Evolutionary conservation across 768 basidiomycete genomes (phyloP), one percentile per base, ranked within the genome.

Genomic region (Mrakia gelida): DNA sequence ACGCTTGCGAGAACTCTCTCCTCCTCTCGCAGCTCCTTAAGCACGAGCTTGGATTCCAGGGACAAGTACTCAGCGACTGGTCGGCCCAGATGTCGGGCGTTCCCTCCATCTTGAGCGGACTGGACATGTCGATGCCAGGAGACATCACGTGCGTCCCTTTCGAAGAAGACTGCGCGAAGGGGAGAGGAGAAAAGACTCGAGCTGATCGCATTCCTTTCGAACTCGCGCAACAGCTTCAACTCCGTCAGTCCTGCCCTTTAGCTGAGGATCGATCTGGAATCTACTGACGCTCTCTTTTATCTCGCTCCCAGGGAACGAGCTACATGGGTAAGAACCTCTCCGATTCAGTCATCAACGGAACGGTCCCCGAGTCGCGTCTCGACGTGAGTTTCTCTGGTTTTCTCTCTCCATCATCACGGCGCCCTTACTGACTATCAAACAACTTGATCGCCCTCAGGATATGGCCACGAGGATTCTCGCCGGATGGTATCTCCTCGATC

Each of bases 11-110:
- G 82, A 91, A 92, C 81, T 87, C 89, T 84, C 89, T 89, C 79
- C 86, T 89, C 70, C 81, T 92, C 82, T 92, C 92, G 82, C 88
- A 89, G 75, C 86, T 93, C n/a, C 85, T 93, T 77, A 93, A 93
- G 85, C 85, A 87, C 68, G 90, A 93, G 83, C 88, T 87, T 73
- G 91, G 90, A 15, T 93, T 92, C 86, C 91, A 91, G 86, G 87
- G 78, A 90, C 82, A 82, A 56, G 80, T 85, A 59, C 80, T 85
- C 77, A 81, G 81, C 4, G 84, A 85, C 77, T 85, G 84, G 91
- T 83, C 85, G 80, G 91, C 89, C n/a, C 91, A 81, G 16, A 71
- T 70, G 70, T 73, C 56, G 16, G 80, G 79, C 26, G 78, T 79
- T 15, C 59, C 32, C 4, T 52, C 79, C 21, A 80, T 73, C 4